These are phyloP conservation scores for Crithidia fasciculata DNA, from an alignment of 208 protist genomes.

Conservation along the genomic window DNA sequence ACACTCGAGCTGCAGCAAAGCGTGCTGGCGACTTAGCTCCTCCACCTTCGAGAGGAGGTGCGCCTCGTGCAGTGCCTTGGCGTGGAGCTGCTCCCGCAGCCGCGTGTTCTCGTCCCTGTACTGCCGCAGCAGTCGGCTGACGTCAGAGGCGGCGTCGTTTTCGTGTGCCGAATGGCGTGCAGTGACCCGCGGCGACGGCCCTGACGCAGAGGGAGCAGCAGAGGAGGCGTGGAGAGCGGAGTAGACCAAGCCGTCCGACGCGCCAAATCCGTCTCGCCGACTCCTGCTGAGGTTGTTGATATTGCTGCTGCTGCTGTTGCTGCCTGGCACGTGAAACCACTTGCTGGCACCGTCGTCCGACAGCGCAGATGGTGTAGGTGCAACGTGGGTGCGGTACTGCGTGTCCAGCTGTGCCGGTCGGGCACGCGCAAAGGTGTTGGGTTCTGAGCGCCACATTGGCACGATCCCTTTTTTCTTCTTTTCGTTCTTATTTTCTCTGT, in stretches of 20 bases:
- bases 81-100: constrained; percentile 64
- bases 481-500: too few species aligned
- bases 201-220: neutral
- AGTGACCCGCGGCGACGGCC: neutral
- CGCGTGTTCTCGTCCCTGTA: constrained; percentile 64
- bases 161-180: neutral
- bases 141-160: neutral
- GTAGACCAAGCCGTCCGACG: constrained; percentile 13
- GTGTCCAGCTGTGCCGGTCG: constrained; percentile 21
- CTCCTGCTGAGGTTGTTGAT: too few species aligned
- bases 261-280: neutral
- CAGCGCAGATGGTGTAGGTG: neutral
- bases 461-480: neutral
- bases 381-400: constrained; percentile 14
- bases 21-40: constrained; percentile 20
- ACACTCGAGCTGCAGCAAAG: constrained; percentile 20
- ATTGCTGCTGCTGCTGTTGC: neutral
- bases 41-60: constrained; percentile 55
- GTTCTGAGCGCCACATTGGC: constrained; percentile 25
- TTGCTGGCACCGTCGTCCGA: neutral
- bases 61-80: constrained; percentile 45
- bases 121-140: constrained; percentile 40
- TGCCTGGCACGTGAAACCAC: constrained; percentile 36
- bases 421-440: constrained; percentile 26
- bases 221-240: constrained; percentile 1